phyloP scores from a whole-genome alignment of 1,284 basidiomycete species.

The Apiotrichum brassicae region DNA sequence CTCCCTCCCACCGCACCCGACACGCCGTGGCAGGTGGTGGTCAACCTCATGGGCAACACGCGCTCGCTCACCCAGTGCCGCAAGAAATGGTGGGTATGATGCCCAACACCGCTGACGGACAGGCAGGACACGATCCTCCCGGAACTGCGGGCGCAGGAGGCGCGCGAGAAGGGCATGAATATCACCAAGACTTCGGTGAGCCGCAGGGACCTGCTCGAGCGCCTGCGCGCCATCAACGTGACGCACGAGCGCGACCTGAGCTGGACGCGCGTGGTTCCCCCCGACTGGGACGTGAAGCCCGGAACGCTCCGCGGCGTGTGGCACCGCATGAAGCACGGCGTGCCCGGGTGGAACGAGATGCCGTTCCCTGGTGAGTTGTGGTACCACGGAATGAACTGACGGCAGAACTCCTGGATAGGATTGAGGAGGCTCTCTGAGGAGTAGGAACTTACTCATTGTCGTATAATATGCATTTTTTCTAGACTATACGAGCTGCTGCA shows the following conservation, averaged over 20 bases:
- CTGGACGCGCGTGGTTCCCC: slow-evolving; percentile 6
- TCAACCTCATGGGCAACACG: slow-evolving; percentile 21
- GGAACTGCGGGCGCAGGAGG: slow-evolving; percentile 1
- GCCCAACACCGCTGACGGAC: background rate
- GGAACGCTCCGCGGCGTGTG: slow-evolving; percentile 5
- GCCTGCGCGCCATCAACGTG: slow-evolving; percentile 3
- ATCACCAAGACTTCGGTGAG: slow-evolving; percentile 1
- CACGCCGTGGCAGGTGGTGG: slow-evolving; percentile 30
- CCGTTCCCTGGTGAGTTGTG: slow-evolving; percentile 4
- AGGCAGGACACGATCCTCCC: slow-evolving; percentile 12
- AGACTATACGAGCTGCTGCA: no score
- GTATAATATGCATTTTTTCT: no score
- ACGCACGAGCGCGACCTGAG: slow-evolving; percentile 9
- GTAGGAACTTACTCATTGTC: no score
- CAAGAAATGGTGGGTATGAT: slow-evolving; percentile 24
- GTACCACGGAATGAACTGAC: background rate
- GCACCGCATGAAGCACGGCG: slow-evolving; percentile 3
- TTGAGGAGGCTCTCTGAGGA: slow-evolving; percentile 4
- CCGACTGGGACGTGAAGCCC: slow-evolving; percentile 3
- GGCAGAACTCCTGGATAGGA: slow-evolving; percentile 2
- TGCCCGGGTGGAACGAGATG: slow-evolving; percentile 1
- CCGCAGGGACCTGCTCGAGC: slow-evolving; percentile 4
- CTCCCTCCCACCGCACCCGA: slow-evolving; percentile 16
- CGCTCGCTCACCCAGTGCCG: slow-evolving; percentile 24
- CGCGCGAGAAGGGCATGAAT: background rate